Evolutionary conservation across 345 rosid species (phyloP).

Genomic region (Ceriops tagal): DNA sequence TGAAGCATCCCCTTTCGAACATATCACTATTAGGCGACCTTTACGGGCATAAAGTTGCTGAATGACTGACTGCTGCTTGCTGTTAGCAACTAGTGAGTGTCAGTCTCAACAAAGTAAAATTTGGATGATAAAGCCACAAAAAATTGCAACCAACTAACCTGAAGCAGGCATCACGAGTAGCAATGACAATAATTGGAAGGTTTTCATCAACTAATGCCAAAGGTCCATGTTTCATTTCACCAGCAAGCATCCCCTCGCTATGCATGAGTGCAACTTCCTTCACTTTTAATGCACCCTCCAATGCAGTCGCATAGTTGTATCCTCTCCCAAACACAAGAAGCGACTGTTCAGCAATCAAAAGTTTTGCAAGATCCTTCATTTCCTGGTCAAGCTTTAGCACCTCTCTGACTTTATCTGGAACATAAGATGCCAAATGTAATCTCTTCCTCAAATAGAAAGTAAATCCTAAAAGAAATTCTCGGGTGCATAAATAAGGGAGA

Average conservation of each 20-base stretch:
- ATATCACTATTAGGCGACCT: slow-evolving; percentile 79
- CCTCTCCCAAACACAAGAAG: slow-evolving; percentile 93
- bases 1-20: slow-evolving; percentile 79
- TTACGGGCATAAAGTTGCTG: slow-evolving; percentile 92
- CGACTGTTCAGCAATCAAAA: slow-evolving; percentile 73
- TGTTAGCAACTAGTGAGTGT: slow-evolving; percentile 28
- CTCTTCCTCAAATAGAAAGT: neutral
- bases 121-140: neutral
- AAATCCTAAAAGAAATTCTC: neutral
- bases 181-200: slow-evolving; percentile 76
- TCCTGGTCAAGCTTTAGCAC: slow-evolving; percentile 79
- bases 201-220: slow-evolving; percentile 92
- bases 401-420: slow-evolving; percentile 76
- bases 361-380: slow-evolving; percentile 80
- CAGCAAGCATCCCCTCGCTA: slow-evolving; percentile 95
- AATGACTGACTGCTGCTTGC: slow-evolving; percentile 90
- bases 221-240: slow-evolving; percentile 99
- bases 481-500: no score
- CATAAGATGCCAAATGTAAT: neutral
- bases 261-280: slow-evolving; percentile 98
- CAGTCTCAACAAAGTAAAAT: slow-evolving; percentile 7
- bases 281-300: slow-evolving; percentile 93
- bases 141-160: slow-evolving; percentile 37
- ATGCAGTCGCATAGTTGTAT: slow-evolving; percentile 80
- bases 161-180: slow-evolving; percentile 88